Conservation (phyloP, 73 alveolate species). For the Tetrahymena malaccensis region DNA sequence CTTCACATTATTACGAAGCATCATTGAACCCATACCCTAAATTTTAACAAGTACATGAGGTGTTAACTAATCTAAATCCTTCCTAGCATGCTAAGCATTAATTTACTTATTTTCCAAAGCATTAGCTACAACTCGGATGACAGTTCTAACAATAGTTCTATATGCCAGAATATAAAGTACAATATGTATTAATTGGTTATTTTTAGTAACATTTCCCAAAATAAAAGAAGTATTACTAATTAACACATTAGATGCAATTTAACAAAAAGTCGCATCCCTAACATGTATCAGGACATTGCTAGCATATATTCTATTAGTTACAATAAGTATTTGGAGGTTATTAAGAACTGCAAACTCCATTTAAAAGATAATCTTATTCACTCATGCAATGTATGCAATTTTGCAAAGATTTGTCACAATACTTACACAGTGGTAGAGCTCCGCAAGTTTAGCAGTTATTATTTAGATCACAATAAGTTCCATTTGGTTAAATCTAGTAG, state of each 20-base stretch:
- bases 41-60: not conserved
- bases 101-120: not conserved
- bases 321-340: not conserved
- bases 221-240: not conserved
- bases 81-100: not conserved
- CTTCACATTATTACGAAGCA: not conserved
- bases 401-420: not conserved
- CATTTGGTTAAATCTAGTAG: not conserved
- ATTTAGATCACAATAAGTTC: not conserved
- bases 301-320: not conserved
- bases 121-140: not conserved
- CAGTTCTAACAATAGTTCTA: not conserved
- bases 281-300: not conserved
- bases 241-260: not conserved
- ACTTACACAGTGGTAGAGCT: not conserved
- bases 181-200: not conserved
- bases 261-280: not conserved
- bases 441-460: not conserved
- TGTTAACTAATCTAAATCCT: not conserved
- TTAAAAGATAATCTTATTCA: not conserved
- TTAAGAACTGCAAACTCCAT: not conserved
- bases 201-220: not conserved
- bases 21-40: not conserved
- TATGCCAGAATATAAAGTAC: not conserved
- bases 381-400: not conserved